Conservation (phyloP, 768 basidiomycete species). For the Rhodosporidiobolus sp. region DNA sequence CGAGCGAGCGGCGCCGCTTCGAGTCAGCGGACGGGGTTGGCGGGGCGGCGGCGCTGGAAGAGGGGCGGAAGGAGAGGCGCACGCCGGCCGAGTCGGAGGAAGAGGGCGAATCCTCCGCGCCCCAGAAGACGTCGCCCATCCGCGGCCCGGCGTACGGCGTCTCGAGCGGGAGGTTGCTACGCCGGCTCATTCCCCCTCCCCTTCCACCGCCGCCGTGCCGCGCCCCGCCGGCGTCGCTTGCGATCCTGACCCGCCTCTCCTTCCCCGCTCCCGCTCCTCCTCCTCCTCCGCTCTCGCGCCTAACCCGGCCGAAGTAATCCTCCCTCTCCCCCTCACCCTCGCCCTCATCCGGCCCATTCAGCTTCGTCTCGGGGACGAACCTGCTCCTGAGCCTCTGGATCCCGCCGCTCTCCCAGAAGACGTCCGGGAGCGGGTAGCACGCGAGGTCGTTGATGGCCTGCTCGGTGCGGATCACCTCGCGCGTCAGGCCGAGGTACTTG, state of each 20-base stretch:
- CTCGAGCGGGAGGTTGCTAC: slow-evolving; percentile 27
- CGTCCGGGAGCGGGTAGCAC: slow-evolving; percentile 83
- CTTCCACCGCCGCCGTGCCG: background rate
- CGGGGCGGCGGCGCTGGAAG: background rate
- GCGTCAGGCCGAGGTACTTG: slow-evolving; percentile 88
- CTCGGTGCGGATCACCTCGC: slow-evolving; percentile 92
- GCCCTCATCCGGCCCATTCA: background rate
- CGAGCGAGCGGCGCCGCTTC: background rate
- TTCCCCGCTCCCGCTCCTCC: background rate
- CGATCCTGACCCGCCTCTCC: background rate
- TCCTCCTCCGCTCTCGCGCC: background rate
- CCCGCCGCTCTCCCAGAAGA: slow-evolving; percentile 90
- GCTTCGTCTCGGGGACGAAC: slow-evolving; percentile 38
- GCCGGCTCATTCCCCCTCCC: background rate
- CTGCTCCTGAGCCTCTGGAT: slow-evolving; percentile 82
- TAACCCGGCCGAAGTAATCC: slow-evolving; percentile 28
- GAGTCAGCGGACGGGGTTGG: background rate
- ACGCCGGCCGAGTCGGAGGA: slow-evolving; percentile 30
- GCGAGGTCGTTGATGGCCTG: slow-evolving; percentile 96
- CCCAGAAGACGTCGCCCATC: slow-evolving; percentile 41
- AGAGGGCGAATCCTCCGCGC: slow-evolving; percentile 12
- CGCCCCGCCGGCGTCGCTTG: background rate
- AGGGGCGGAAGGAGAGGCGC: slow-evolving; percentile 8
- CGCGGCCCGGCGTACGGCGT: slow-evolving; percentile 40
- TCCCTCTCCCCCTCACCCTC: slow-evolving; percentile 3